A percentile compares a stretch with the other conserved stretches of the same genome.
Conservation (phyloP, 2,329 filamentous ascomycete species). For the Falciphora oryzae region DNA sequence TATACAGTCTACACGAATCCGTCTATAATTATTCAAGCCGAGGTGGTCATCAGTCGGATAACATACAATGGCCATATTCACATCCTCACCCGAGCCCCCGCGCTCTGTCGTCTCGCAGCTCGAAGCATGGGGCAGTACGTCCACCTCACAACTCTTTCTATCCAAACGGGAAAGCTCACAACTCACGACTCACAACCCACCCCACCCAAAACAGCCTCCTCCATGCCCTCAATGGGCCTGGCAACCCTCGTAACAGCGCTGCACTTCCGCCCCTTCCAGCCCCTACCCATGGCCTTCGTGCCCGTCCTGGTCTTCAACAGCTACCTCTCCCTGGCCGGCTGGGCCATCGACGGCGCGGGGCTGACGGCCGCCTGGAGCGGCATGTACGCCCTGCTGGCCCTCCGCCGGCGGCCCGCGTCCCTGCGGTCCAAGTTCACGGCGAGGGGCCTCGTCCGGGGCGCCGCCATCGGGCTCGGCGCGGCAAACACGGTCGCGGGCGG, state of each 20-base stretch:
- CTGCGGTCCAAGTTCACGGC: slow-evolving; percentile 35
- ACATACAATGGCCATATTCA: background rate
- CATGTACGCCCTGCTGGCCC: slow-evolving; percentile 49
- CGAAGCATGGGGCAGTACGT: slow-evolving; percentile 22
- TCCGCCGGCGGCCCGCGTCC: slow-evolving; percentile 34
- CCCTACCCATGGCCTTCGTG: slow-evolving; percentile 44
- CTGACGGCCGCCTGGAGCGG: slow-evolving; percentile 51
- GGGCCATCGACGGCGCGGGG: slow-evolving; percentile 50
- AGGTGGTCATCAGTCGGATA: background rate
- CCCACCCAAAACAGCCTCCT: slow-evolving; percentile 34
- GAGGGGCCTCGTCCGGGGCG: slow-evolving; percentile 44
- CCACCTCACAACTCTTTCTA: background rate
- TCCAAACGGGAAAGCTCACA: background rate
- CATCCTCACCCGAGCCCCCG: background rate
- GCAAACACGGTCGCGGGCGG: slow-evolving; percentile 44
- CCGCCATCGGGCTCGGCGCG: slow-evolving; percentile 43
- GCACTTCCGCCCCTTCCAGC: slow-evolving; percentile 47
- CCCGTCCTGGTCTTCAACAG: slow-evolving; percentile 49
- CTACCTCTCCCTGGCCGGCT: slow-evolving; percentile 56
- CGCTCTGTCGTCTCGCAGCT: slow-evolving; percentile 11
- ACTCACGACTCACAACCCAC: slow-evolving; percentile 1
- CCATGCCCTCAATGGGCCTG: slow-evolving; percentile 48
- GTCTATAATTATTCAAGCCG: too few species aligned
- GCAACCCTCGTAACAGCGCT: slow-evolving; percentile 51
- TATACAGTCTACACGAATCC: too few species aligned